Evolutionary conservation across 2,329 filamentous ascomycete species (phyloP).

Genomic region (Fusarium hostae): DNA sequence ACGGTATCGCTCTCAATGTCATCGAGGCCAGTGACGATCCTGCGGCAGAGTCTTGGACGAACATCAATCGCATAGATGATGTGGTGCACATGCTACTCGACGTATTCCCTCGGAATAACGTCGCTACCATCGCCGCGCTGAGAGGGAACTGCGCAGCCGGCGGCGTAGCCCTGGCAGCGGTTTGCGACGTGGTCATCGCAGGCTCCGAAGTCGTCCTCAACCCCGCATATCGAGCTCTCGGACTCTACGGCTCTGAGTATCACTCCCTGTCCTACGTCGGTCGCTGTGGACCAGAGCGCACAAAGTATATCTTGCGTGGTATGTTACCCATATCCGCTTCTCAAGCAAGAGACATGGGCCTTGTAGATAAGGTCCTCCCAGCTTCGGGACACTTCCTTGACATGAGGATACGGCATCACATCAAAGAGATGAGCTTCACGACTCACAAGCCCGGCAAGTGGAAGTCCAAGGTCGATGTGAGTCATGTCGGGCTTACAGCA

Average conservation of each 20-base stretch:
- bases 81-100: conserved; percentile 6
- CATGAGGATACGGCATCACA: background rate
- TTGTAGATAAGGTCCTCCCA: conserved; percentile 9
- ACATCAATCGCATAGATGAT: conserved; percentile 29
- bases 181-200: conserved; percentile 25
- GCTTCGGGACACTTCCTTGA: conserved; percentile 5
- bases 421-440: background rate
- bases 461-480: conserved; percentile 5
- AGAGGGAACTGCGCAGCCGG: conserved; percentile 32
- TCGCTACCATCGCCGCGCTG: conserved; percentile 18
- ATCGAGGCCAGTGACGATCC: conserved; percentile 26
- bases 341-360: conserved; percentile 3
- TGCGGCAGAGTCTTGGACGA: conserved; percentile 23
- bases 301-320: background rate
- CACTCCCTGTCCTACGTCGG: conserved; percentile 27
- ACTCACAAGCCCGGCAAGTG: background rate
- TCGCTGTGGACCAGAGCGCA: background rate
- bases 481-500: background rate
- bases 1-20: conserved; percentile 32
- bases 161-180: conserved; percentile 27
- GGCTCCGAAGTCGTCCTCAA: conserved; percentile 28
- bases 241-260: conserved; percentile 31
- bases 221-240: conserved; percentile 26
- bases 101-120: background rate
- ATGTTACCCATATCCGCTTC: conserved; percentile 15